Evolutionary conservation across 208 protist genomes (phyloP).

Genomic region (Strigomonas oncopelti): DNA sequence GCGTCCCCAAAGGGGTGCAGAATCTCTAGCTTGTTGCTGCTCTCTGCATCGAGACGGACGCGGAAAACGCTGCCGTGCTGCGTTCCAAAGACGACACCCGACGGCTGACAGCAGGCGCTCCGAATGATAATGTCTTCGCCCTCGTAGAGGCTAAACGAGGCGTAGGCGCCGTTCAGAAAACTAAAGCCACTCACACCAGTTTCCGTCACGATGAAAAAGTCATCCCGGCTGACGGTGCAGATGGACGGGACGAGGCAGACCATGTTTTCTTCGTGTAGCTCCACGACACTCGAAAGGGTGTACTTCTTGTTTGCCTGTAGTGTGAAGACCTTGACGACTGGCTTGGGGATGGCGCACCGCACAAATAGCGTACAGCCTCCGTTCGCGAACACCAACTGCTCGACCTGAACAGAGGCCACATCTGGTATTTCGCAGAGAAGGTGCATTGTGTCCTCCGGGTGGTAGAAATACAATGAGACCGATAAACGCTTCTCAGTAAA

Average conservation of each 20-base stretch:
- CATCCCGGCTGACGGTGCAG: not conserved
- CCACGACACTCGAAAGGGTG: not conserved
- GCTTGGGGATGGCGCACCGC: not conserved
- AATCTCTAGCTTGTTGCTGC: not conserved
- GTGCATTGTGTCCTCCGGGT: constrained; percentile 25
- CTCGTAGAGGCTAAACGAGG: not conserved
- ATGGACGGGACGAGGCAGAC: not conserved
- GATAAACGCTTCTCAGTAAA: constrained; percentile 50
- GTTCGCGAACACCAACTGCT: constrained; percentile 49
- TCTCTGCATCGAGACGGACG: not conserved
- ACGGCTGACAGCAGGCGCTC: not conserved
- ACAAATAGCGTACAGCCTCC: not conserved
- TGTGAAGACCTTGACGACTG: not conserved
- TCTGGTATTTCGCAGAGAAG: constrained; percentile 39
- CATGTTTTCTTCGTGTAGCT: not conserved
- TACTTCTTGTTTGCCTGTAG: not conserved
- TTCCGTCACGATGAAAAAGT: constrained; percentile 2
- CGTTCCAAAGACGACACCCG: not conserved
- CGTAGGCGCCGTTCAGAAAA: constrained; percentile 1
- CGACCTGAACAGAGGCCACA: constrained; percentile 38
- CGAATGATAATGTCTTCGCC: not conserved
- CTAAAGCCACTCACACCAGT: not conserved
- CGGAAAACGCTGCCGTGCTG: not conserved
- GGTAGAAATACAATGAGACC: constrained; percentile 58
- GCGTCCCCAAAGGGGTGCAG: not conserved